These are phyloP conservation scores for Penicillium paneum DNA, from an alignment of 2,329 filamentous ascomycete species.

Conservation along the genomic window DNA sequence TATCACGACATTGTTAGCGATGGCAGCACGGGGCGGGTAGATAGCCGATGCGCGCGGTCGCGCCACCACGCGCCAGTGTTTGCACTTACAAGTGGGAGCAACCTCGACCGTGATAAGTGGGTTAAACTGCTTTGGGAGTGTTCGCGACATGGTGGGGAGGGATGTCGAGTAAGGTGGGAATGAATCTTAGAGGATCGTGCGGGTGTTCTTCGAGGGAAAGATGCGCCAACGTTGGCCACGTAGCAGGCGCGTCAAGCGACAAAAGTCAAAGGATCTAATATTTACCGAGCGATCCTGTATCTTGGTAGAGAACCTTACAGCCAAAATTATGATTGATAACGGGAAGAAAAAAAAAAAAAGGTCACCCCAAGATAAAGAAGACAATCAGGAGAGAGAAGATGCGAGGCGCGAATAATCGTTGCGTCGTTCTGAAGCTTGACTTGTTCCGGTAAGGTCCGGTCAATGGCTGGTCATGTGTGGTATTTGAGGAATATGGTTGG, in stretches of 20 bases:
- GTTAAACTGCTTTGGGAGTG: slow-evolving; percentile 47
- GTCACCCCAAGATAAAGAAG: slow-evolving; percentile 9
- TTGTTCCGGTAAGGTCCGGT: slow-evolving; percentile 26
- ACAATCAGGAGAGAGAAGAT: slow-evolving; percentile 25
- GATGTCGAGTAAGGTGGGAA: slow-evolving; percentile 11
- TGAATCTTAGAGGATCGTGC: slow-evolving; percentile 2
- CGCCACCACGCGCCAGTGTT: slow-evolving; percentile 16
- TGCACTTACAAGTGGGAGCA: slow-evolving; percentile 46
- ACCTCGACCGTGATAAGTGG: slow-evolving; percentile 44
- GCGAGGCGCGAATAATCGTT: slow-evolving; percentile 17
- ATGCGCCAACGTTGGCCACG: slow-evolving; percentile 43
- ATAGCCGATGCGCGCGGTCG: slow-evolving; percentile 13
- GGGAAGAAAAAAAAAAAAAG: slow-evolving; percentile 3
- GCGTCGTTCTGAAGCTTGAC: slow-evolving; percentile 19
- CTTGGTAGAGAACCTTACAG: not conserved
- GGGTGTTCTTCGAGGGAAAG: slow-evolving; percentile 11
- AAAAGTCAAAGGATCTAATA: slow-evolving; percentile 15
- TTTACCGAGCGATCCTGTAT: slow-evolving; percentile 5
- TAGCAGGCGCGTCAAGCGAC: slow-evolving; percentile 42
- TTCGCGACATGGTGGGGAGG: slow-evolving; percentile 40
- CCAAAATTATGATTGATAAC: not conserved
- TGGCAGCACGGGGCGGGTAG: slow-evolving; percentile 3
- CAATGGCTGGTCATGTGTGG: slow-evolving; percentile 2
- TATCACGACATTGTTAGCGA: slow-evolving; percentile 16
- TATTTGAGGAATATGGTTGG: slow-evolving; percentile 8